phyloP scores from a whole-genome alignment of 129 eudicot genomes.

The Deinandra increscens region DNA sequence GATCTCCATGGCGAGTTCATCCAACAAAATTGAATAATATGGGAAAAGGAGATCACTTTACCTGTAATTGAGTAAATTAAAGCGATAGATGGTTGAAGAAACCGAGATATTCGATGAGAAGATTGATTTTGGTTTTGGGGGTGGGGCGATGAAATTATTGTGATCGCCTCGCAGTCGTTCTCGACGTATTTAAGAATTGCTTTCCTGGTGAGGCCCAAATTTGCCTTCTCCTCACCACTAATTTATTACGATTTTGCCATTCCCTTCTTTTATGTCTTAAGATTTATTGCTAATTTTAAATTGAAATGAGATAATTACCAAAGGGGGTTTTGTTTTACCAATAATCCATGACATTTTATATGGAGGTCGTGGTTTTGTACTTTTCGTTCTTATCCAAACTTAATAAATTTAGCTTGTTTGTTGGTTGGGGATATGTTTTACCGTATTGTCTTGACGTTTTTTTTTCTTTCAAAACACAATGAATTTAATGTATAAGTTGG shows the following conservation, averaged over 20 bases:
- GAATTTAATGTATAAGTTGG: no score
- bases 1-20: slow-evolving; percentile 12
- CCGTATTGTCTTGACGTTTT: no score
- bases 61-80: slow-evolving; percentile 31
- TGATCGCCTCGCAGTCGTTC: slow-evolving; percentile 22
- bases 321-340: no score
- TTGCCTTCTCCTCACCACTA: slow-evolving; percentile 30
- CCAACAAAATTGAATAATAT: neutral
- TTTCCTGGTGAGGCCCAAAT: slow-evolving; percentile 36
- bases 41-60: slow-evolving; percentile 9
- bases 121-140: slow-evolving; percentile 10
- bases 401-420: no score
- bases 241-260: slow-evolving; percentile 24
- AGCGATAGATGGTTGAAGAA: slow-evolving; percentile 11
- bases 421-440: no score
- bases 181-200: slow-evolving; percentile 34
- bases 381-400: no score
- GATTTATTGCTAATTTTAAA: no score
- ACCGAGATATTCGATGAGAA: slow-evolving; percentile 16
- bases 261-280: neutral
- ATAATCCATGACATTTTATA: no score
- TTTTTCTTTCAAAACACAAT: no score
- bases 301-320: no score
- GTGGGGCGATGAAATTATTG: slow-evolving; percentile 26
- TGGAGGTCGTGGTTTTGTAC: no score